Evolutionary conservation across 2,329 filamentous ascomycete genomes (phyloP).

Genomic region (Magnaporthales sp.): DNA sequence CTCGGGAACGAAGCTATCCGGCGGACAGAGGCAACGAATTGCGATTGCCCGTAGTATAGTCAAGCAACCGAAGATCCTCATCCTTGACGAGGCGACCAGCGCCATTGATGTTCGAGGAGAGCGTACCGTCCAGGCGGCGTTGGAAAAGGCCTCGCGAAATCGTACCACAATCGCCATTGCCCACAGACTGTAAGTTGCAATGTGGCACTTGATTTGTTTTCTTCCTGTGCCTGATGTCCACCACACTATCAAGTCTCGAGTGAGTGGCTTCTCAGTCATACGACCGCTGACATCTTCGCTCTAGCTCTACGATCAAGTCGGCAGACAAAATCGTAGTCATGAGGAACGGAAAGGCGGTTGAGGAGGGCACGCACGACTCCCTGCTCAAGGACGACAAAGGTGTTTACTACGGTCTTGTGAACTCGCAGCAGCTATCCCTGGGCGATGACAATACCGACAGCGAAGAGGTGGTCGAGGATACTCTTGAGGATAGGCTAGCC

Average conservation of each 20-base stretch:
- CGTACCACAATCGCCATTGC: constrained; percentile 88
- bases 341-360: constrained; percentile 59
- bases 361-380: constrained; percentile 67
- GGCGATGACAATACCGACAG: constrained; percentile 33
- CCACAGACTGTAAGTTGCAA: constrained; percentile 18
- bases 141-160: constrained; percentile 50
- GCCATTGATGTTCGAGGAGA: constrained; percentile 58
- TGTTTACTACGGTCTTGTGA: constrained; percentile 60
- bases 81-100: constrained; percentile 65
- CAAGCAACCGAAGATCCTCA: constrained; percentile 54
- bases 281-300: neutral
- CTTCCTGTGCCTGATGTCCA: neutral
- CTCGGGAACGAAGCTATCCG: constrained; percentile 45
- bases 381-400: constrained; percentile 52
- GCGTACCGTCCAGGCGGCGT: constrained; percentile 53
- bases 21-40: constrained; percentile 64
- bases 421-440: constrained; percentile 50
- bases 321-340: constrained; percentile 75
- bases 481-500: constrained; percentile 27
- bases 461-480: constrained; percentile 27
- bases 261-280: too few relatives aligned
- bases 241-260: too few relatives aligned
- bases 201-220: neutral
- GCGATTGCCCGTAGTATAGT: constrained; percentile 66
- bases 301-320: constrained; percentile 58